Conservation (phyloP, 345 rosid genomes). For the Jatropha curcas region DNA sequence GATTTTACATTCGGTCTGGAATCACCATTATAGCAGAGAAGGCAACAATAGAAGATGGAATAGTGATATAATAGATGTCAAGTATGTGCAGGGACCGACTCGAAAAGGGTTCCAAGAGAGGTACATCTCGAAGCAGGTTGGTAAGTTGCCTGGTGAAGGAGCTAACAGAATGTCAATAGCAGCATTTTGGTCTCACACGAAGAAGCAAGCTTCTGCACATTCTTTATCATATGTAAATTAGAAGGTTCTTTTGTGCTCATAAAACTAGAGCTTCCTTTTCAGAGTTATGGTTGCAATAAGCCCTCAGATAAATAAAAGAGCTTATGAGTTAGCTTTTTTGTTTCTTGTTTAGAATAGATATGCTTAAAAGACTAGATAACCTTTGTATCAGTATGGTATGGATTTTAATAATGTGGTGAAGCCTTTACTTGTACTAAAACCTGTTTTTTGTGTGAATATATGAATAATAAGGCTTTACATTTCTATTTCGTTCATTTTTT, state of each 20-base stretch:
- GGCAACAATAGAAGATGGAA: conserved; percentile 83
- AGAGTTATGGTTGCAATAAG: background rate
- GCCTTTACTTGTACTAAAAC: background rate
- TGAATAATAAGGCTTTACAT: background rate
- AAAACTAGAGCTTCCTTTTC: conserved; percentile 7
- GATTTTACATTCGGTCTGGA: conserved; percentile 82
- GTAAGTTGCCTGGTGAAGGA: conserved; percentile 4
- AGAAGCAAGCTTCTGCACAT: conserved; percentile 25
- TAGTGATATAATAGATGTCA: conserved; percentile 46
- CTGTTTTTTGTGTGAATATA: background rate
- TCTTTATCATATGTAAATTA: conserved; percentile 19
- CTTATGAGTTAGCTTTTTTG: background rate
- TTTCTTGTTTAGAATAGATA: background rate
- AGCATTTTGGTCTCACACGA: conserved; percentile 24
- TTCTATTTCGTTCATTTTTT: background rate
- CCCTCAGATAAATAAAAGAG: conserved; percentile 3
- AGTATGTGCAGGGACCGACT: background rate
- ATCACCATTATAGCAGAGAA: conserved; percentile 70
- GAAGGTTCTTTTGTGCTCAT: background rate
- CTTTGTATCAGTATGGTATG: background rate
- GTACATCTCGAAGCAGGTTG: conserved; percentile 8
- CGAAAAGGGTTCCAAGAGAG: background rate
- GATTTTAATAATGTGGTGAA: no score
- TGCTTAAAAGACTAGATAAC: background rate
- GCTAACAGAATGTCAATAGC: conserved; percentile 18